These are phyloP conservation scores for Talaromyces sp. DNA, from an alignment of 2,329 filamentous ascomycete genomes.

Conservation along the genomic window DNA sequence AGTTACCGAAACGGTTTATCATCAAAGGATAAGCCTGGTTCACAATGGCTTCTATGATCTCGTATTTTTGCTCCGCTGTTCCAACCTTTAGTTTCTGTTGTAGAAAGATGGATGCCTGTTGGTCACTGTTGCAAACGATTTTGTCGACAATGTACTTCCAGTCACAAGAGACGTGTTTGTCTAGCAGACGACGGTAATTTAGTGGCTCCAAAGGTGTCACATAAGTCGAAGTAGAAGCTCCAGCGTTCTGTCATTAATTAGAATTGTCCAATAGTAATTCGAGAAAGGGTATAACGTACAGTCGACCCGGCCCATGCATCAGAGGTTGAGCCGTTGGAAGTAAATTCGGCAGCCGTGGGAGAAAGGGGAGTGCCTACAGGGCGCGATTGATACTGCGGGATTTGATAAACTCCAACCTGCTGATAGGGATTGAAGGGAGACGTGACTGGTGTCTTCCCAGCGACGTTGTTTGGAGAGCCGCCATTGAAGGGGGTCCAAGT, in stretches of 20 bases:
- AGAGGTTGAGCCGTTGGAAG: slow-evolving; percentile 37
- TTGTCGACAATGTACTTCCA: slow-evolving; percentile 99
- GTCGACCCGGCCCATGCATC: slow-evolving; percentile 37
- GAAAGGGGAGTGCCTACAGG: slow-evolving; percentile 64
- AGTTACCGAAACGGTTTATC: slow-evolving; percentile 98
- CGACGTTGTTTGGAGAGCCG: slow-evolving; percentile 19
- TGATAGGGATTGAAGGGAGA: slow-evolving; percentile 29
- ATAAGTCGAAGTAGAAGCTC: slow-evolving; percentile 67
- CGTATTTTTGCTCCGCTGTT: slow-evolving; percentile 90
- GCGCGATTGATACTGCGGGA: slow-evolving; percentile 49
- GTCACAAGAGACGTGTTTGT: slow-evolving; percentile 94
- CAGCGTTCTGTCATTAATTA: slow-evolving; percentile 19
- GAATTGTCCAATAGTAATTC: slow-evolving; percentile 13
- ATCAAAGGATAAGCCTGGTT: slow-evolving; percentile 91
- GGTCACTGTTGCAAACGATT: slow-evolving; percentile 98
- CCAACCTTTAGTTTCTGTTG: slow-evolving; percentile 99
- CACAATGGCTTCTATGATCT: slow-evolving; percentile 95
- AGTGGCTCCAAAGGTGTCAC: slow-evolving; percentile 83
- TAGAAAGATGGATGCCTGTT: slow-evolving; percentile 97
- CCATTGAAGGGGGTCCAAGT: slow-evolving; percentile 30
- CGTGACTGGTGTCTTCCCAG: slow-evolving; percentile 22
- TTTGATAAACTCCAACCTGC: slow-evolving; percentile 31
- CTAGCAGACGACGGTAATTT: slow-evolving; percentile 91
- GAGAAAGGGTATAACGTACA: slow-evolving; percentile 43
- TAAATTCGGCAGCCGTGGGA: slow-evolving; percentile 71